Conservation (phyloP, 495 filamentous ascomycete species). For the Podospora pseudopauciseta region DNA sequence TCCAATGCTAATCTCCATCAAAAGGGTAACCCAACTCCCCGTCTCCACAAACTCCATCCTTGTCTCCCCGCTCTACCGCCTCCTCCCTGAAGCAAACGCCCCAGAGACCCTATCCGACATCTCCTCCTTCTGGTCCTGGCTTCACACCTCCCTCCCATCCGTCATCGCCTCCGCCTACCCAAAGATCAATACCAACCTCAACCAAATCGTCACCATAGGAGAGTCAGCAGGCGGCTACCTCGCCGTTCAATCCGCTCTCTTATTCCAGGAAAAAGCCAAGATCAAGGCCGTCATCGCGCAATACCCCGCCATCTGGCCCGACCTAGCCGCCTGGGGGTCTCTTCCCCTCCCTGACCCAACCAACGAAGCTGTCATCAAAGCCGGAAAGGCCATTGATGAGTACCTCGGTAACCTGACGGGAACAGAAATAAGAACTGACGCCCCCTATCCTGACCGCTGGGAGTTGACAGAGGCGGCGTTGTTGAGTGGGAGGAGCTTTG, state of each 20-base stretch:
- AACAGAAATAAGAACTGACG: slow-evolving; percentile 5
- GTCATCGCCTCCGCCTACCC: not conserved
- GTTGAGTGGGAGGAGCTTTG: slow-evolving; percentile 6
- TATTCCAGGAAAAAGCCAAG: slow-evolving; percentile 11
- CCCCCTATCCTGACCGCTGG: slow-evolving; percentile 10
- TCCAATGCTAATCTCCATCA: not conserved
- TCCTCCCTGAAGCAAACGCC: slow-evolving; percentile 48
- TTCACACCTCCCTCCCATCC: slow-evolving; percentile 20
- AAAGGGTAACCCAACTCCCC: slow-evolving; percentile 18
- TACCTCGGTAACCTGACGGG: slow-evolving; percentile 7
- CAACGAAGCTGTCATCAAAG: not conserved
- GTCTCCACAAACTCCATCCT: slow-evolving; percentile 25
- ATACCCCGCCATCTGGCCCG: slow-evolving; percentile 20
- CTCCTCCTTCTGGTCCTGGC: slow-evolving; percentile 50
- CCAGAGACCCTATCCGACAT: slow-evolving; percentile 49
- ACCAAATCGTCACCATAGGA: slow-evolving; percentile 23
- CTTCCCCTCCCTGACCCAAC: not conserved
- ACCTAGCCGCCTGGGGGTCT: slow-evolving; percentile 11
- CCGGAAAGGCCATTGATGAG: slow-evolving; percentile 10
- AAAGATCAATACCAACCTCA: slow-evolving; percentile 3
- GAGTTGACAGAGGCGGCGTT: slow-evolving; percentile 10
- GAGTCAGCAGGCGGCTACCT: slow-evolving; percentile 41
- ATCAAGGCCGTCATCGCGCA: slow-evolving; percentile 18
- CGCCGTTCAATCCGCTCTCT: slow-evolving; percentile 33
- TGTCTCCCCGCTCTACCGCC: slow-evolving; percentile 40